These are phyloP conservation scores for Spergularia bocconei DNA, from an alignment of 148 eudicot genomes.

Conservation along the genomic window DNA sequence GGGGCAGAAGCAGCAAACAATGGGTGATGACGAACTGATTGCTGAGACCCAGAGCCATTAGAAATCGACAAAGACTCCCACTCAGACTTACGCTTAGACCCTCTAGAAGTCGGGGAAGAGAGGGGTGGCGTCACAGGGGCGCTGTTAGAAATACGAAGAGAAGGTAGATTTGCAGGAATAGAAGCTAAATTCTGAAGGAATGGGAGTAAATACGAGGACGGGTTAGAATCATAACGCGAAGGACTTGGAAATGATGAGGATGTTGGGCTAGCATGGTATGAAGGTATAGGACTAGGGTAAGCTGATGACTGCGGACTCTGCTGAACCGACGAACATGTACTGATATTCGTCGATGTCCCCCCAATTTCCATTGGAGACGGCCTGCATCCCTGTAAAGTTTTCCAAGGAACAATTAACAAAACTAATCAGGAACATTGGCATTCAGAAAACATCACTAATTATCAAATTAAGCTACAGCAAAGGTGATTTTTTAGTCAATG, in stretches of 20 bases:
- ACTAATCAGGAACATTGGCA: neutral
- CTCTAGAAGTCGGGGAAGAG: conserved; percentile 77
- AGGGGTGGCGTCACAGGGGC: conserved; percentile 96
- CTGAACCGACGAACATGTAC: conserved; percentile 70
- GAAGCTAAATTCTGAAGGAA: conserved; percentile 69
- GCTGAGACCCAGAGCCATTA: conserved; percentile 33
- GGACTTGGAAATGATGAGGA: conserved; percentile 93
- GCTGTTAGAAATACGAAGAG: conserved; percentile 84
- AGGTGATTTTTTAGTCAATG: no score
- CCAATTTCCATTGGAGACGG: conserved; percentile 60
- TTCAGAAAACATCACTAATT: neutral
- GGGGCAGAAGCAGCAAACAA: conserved; percentile 80
- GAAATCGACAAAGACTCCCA: conserved; percentile 55
- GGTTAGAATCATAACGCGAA: conserved; percentile 55
- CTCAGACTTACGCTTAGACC: conserved; percentile 62
- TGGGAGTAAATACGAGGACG: conserved; percentile 70
- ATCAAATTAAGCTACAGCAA: no score
- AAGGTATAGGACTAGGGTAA: conserved; percentile 85
- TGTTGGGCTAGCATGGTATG: conserved; percentile 87
- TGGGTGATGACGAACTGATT: conserved; percentile 42
- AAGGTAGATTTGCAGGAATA: conserved; percentile 65
- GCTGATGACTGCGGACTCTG: conserved; percentile 85
- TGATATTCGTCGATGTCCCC: conserved; percentile 51
- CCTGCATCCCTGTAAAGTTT: conserved; percentile 60
- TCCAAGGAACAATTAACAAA: neutral